Conservation (phyloP, 768 basidiomycete species). For the Phylloporus rhodoxanthus region DNA sequence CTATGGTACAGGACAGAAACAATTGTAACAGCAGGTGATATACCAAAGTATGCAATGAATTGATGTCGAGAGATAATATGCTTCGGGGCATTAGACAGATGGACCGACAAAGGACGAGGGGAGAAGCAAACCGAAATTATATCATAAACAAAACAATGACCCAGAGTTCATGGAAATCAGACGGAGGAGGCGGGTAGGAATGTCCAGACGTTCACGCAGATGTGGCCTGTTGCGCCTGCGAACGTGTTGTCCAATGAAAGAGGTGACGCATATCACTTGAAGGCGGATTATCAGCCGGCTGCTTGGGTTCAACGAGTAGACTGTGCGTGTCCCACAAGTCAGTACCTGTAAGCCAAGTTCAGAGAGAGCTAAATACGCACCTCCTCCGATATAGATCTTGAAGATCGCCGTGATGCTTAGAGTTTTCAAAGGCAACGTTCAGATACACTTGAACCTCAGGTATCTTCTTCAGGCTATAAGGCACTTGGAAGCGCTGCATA, state of each 20-base stretch:
- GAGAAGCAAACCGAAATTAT: slow-evolving; percentile 22
- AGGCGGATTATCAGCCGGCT: slow-evolving; percentile 64
- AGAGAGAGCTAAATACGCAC: slow-evolving; percentile 34
- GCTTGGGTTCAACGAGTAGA: slow-evolving; percentile 78
- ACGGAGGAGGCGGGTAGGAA: slow-evolving; percentile 14
- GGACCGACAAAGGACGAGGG: slow-evolving; percentile 14
- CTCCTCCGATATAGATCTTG: slow-evolving; percentile 84
- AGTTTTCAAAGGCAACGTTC: slow-evolving; percentile 64
- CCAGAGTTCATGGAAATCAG: slow-evolving; percentile 3
- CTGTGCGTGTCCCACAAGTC: slow-evolving; percentile 31
- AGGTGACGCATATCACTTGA: slow-evolving; percentile 68
- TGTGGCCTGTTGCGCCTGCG: slow-evolving; percentile 37
- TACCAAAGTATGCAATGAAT: slow-evolving; percentile 24
- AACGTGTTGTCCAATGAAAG: slow-evolving; percentile 73
- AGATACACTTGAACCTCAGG: slow-evolving; percentile 84
- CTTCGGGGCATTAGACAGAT: slow-evolving; percentile 25
- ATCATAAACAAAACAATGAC: slow-evolving; percentile 25
- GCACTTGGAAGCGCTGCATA: slow-evolving; percentile 87
- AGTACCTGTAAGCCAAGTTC: not conserved
- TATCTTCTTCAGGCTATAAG: slow-evolving; percentile 83
- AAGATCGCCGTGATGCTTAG: slow-evolving; percentile 72
- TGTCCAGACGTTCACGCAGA: slow-evolving; percentile 26
- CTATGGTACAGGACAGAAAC: slow-evolving; percentile 27
- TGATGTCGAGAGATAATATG: slow-evolving; percentile 20
- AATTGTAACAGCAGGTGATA: slow-evolving; percentile 27